Base-by-base conservation (phyloP, 164 flowering plant genomes). In the Magnolia changhungtana region DNA sequence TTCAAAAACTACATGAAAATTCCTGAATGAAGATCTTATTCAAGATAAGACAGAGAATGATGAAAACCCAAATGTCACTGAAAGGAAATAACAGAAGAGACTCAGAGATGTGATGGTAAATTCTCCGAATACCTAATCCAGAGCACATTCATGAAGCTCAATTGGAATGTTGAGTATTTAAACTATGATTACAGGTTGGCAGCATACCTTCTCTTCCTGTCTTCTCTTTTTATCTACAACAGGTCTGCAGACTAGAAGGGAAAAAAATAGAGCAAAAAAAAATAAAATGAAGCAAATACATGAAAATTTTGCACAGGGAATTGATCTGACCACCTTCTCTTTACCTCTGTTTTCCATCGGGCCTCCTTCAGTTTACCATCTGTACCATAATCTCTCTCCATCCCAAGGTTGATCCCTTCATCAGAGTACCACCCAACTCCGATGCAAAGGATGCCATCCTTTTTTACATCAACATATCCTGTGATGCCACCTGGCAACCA, bases 401-500 rank as follows among this genome's bases (percentile, higher is more conserved):
- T 94, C 11, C 91, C 97, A 67, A 96, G 95, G 80, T 96, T 94
- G 75, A 91, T 87, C 45, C 97, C 99, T 83, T 96, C 98, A 55
- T 90, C 94, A 0, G 97, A 94, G 76, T 94, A 91, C 96, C 99
- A 96, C 13, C 98, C 94, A 50, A 91, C 95, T 14, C 99, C 99
- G 69, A 96, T 87, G 66, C 98, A 94, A 20, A 94, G 93, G 59
- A 86, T 75, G 4, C 97, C 97, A 52, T 96, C 99, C 75, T 88
- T 85, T 29, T 83, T 83, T 63, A 94, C 87, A 68, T 96, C 97
- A 10, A 96, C 97, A 66, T 92, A 96, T 19, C 87, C 88, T 0
- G 97, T 94, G 50, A 96, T 87, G n/a, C 97, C 99, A 7, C 99
- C 98, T 0, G 97, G 97, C 76, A 96, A 81, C 99, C 99, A 96